Percentiles rank a stretch among this genome's conserved stretches.
Evolutionary conservation across 768 basidiomycete species (phyloP).

Genomic region (Mycena haematopus): DNA sequence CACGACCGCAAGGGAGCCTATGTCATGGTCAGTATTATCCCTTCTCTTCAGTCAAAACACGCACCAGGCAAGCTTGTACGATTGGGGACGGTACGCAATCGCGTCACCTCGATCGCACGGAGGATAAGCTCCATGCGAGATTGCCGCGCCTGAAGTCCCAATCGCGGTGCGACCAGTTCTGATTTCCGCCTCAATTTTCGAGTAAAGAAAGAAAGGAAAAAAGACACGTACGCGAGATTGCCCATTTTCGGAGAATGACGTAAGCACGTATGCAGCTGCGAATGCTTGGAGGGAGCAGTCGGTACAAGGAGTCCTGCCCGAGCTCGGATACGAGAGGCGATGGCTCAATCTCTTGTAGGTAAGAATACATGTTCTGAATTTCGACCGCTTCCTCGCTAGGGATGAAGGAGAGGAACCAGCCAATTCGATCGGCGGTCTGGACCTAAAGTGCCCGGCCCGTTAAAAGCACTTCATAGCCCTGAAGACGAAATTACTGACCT

Average conservation of each 20-base stretch:
- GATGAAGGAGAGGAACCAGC: slow-evolving; percentile 68
- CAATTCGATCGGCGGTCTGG: slow-evolving; percentile 78
- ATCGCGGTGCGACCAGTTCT: slow-evolving; percentile 63
- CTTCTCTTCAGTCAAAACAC: too few relatives aligned
- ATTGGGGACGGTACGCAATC: slow-evolving; percentile 60
- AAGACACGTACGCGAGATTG: slow-evolving; percentile 53
- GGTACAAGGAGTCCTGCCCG: slow-evolving; percentile 72
- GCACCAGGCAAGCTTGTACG: slow-evolving; percentile 34
- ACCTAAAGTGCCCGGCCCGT: slow-evolving; percentile 36
- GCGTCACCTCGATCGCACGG: slow-evolving; percentile 75
- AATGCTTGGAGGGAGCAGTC: slow-evolving; percentile 75
- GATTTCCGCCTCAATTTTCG: too few relatives aligned
- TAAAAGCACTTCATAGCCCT: too few relatives aligned
- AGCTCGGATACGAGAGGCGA: slow-evolving; percentile 76
- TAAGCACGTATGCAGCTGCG: slow-evolving; percentile 82
- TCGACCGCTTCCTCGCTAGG: slow-evolving; percentile 69
- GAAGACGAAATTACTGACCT: slow-evolving; percentile 35
- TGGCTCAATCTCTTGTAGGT: slow-evolving; percentile 74
- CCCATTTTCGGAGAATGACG: slow-evolving; percentile 79
- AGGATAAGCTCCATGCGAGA: slow-evolving; percentile 76
- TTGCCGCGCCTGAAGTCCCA: slow-evolving; percentile 71
- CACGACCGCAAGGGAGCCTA: slow-evolving; percentile 38
- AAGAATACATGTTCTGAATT: slow-evolving; percentile 79
- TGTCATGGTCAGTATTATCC: too few relatives aligned
- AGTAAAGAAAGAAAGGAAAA: too few relatives aligned